These are phyloP conservation scores for Cercospora zeina DNA, from an alignment of 2,329 filamentous ascomycete genomes.

Conservation along the genomic window DNA sequence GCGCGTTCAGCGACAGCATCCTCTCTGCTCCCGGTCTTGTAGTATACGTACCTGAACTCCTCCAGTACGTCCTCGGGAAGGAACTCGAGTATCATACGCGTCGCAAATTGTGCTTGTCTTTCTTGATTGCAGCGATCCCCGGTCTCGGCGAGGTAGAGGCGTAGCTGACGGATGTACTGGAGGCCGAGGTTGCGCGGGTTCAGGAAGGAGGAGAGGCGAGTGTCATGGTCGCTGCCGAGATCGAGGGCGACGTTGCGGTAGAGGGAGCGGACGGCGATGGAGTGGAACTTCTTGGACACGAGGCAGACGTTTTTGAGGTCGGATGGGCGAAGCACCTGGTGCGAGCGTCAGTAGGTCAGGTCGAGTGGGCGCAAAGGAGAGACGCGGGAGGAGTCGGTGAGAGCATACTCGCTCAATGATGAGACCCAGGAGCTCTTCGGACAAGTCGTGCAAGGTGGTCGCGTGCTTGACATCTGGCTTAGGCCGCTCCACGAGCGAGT, in stretches of 20 bases:
- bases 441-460: slow-evolving; percentile 29
- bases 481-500: slow-evolving; percentile 15
- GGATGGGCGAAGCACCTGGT: slow-evolving; percentile 48
- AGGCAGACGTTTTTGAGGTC: slow-evolving; percentile 53
- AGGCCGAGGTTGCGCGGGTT: slow-evolving; percentile 52
- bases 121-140: slow-evolving; percentile 47
- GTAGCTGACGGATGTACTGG: slow-evolving; percentile 49
- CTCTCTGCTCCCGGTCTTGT: slow-evolving; percentile 2
- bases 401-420: slow-evolving; percentile 32
- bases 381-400: not conserved
- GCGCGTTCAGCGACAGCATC: not conserved
- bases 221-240: slow-evolving; percentile 49
- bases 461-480: slow-evolving; percentile 16
- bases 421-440: slow-evolving; percentile 33
- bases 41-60: slow-evolving; percentile 45
- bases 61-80: slow-evolving; percentile 52
- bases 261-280: slow-evolving; percentile 49
- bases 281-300: slow-evolving; percentile 50
- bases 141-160: slow-evolving; percentile 50
- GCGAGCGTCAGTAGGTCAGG: slow-evolving; percentile 8
- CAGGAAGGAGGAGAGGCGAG: slow-evolving; percentile 48
- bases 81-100: slow-evolving; percentile 52
- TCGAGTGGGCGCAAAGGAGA: not conserved
- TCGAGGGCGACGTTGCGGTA: slow-evolving; percentile 52
- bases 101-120: slow-evolving; percentile 50